Percentiles rank a stretch among this genome's conserved stretches.
Conservation (phyloP, 179 eudicot genomes). For the Actinidia arguta region DNA sequence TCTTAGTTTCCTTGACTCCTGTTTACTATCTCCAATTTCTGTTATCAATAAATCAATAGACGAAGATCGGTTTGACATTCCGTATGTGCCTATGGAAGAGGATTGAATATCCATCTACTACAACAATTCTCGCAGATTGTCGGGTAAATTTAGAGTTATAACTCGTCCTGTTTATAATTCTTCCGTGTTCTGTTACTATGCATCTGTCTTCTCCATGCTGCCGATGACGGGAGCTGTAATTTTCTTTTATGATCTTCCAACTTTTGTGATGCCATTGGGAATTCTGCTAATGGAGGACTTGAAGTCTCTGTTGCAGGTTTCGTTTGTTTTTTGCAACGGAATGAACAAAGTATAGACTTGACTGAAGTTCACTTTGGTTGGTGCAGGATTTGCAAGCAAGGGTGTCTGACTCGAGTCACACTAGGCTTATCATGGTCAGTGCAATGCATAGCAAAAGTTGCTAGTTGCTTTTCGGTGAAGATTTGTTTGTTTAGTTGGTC, state of each 20-base stretch:
- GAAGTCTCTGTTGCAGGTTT: background rate
- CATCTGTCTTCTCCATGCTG: background rate
- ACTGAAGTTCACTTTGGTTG: background rate
- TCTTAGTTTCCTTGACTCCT: conserved; percentile 62
- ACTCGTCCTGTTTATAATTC: background rate
- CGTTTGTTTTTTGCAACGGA: background rate
- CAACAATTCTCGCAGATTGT: background rate
- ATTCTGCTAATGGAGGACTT: background rate
- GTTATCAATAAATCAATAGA: conserved; percentile 68
- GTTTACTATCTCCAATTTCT: conserved; percentile 66
- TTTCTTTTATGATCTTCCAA: background rate
- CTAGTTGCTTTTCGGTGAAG: background rate
- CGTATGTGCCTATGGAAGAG: conserved; percentile 97
- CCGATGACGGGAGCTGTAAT: background rate
- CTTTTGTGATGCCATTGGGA: background rate
- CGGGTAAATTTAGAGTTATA: conserved; percentile 1
- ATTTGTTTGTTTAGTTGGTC: background rate
- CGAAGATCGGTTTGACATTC: conserved; percentile 91
- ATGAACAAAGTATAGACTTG: background rate
- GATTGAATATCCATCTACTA: conserved; percentile 38
- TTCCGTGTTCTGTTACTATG: background rate
- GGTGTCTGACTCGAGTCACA: background rate
- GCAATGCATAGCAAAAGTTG: background rate
- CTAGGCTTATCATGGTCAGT: background rate
- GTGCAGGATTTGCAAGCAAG: background rate